Conservation (phyloP, 306 rosid genomes). For the Heteromeles arbutifolia region DNA sequence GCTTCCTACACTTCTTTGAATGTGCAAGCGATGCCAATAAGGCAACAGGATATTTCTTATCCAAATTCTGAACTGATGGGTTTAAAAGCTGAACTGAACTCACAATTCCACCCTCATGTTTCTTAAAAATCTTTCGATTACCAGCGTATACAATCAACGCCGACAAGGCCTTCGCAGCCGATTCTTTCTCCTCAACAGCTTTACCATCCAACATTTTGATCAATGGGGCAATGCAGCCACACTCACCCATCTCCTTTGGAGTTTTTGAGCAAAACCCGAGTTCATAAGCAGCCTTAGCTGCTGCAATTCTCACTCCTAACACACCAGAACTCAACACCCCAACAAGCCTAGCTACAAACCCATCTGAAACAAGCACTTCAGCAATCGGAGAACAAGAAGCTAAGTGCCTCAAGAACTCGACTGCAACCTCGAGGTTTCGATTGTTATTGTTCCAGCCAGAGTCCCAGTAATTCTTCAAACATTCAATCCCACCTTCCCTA, state of each 20-base stretch:
- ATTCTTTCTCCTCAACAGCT: slow-evolving; percentile 74
- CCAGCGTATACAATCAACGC: slow-evolving; percentile 30
- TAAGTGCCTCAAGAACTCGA: slow-evolving; percentile 55
- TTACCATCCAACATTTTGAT: slow-evolving; percentile 90
- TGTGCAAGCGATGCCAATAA: slow-evolving; percentile 48
- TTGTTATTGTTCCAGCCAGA: slow-evolving; percentile 24
- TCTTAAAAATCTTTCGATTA: slow-evolving; percentile 54
- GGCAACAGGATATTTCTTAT: slow-evolving; percentile 75
- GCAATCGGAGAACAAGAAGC: slow-evolving; percentile 39
- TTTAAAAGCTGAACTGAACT: slow-evolving; percentile 68
- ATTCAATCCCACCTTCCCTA: slow-evolving; percentile 70
- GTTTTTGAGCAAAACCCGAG: slow-evolving; percentile 53
- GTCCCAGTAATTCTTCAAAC: slow-evolving; percentile 80
- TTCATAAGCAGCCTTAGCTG: slow-evolving; percentile 57
- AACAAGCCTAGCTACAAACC: slow-evolving; percentile 46
- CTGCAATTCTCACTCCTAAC: slow-evolving; percentile 63
- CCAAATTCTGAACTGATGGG: slow-evolving; percentile 58
- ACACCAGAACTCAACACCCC: slow-evolving; percentile 57
- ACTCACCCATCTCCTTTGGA: slow-evolving; percentile 76
- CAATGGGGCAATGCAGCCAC: slow-evolving; percentile 52
- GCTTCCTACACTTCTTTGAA: slow-evolving; percentile 68
- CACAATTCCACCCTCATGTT: slow-evolving; percentile 61
- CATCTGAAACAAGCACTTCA: slow-evolving; percentile 55
- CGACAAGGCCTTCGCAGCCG: slow-evolving; percentile 71
- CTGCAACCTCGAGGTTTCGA: slow-evolving; percentile 61